These are phyloP conservation scores for Cladosporium halotolerans DNA, from an alignment of 2,329 filamentous ascomycete genomes.

Conservation along the genomic window DNA sequence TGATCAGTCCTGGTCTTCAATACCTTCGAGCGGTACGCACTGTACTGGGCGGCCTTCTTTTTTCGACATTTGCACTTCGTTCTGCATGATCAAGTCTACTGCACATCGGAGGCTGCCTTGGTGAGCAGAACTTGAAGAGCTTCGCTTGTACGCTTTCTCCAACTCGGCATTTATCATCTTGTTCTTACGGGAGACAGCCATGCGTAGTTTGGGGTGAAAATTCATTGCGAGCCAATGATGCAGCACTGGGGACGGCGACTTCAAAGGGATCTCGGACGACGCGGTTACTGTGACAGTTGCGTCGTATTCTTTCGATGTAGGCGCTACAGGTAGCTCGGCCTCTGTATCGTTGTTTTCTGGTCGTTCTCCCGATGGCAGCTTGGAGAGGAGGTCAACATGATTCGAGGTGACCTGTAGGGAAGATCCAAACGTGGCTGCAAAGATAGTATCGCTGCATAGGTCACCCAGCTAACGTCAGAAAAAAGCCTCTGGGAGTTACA, in stretches of 20 bases:
- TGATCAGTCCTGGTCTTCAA: too few relatives aligned
- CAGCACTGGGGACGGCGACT: slow-evolving; percentile 20
- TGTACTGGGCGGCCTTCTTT: slow-evolving; percentile 28
- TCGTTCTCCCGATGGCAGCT: slow-evolving; percentile 4
- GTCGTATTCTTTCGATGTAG: slow-evolving; percentile 18
- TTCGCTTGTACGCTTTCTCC: slow-evolving; percentile 25
- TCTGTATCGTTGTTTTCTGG: slow-evolving; percentile 7
- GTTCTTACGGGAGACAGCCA: slow-evolving; percentile 20
- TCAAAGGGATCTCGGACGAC: slow-evolving; percentile 17
- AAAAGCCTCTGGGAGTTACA: too few relatives aligned
- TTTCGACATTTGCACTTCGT: slow-evolving; percentile 29
- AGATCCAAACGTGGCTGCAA: slow-evolving; percentile 33
- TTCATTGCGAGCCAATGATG: slow-evolving; percentile 21
- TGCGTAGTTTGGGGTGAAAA: slow-evolving; percentile 8
- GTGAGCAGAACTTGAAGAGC: slow-evolving; percentile 16
- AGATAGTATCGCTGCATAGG: slow-evolving; percentile 30
- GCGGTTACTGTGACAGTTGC: not conserved
- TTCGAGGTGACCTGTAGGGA: slow-evolving; percentile 27
- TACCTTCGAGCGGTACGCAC: too few relatives aligned
- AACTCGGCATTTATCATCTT: slow-evolving; percentile 32
- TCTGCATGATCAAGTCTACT: slow-evolving; percentile 33
- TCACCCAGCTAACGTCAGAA: too few relatives aligned
- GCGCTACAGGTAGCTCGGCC: slow-evolving; percentile 17
- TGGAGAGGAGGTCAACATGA: slow-evolving; percentile 14
- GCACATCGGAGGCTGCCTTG: slow-evolving; percentile 29